phyloP scores from a whole-genome alignment of 2,329 filamentous ascomycete genomes.

The Colletotrichum incanum region DNA sequence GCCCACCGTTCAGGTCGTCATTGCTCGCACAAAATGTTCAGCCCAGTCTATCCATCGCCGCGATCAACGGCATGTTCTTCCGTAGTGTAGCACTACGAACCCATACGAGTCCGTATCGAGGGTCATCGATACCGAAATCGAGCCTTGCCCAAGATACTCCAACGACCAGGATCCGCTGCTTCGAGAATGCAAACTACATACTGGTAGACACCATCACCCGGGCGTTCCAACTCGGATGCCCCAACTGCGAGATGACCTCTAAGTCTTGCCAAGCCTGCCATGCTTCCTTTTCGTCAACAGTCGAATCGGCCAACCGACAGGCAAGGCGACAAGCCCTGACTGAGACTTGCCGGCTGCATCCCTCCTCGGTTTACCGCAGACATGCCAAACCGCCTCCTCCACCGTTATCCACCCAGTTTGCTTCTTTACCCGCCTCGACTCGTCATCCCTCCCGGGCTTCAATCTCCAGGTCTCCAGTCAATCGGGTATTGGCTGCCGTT shows the following conservation, averaged over 20 bases:
- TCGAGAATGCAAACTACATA: slow-evolving; percentile 37
- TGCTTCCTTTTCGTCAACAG: slow-evolving; percentile 3
- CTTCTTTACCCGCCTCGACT: slow-evolving; percentile 30
- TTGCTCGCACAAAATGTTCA: not conserved
- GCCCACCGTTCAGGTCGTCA: not conserved
- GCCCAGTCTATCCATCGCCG: slow-evolving; percentile 4
- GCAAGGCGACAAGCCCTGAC: not conserved
- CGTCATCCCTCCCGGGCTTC: slow-evolving; percentile 14
- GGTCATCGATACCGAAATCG: slow-evolving; percentile 7
- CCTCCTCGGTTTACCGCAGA: slow-evolving; percentile 1
- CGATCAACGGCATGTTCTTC: not conserved
- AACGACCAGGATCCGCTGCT: slow-evolving; percentile 27
- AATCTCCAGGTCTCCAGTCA: slow-evolving; percentile 29
- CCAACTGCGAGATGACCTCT: not conserved
- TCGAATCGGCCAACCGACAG: not conserved
- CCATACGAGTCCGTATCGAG: slow-evolving; percentile 9
- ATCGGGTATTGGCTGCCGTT: slow-evolving; percentile 26
- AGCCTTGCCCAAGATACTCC: not conserved
- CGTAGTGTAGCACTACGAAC: not conserved
- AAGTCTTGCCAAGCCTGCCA: slow-evolving; percentile 31
- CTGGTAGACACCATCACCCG: slow-evolving; percentile 1
- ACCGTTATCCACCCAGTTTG: slow-evolving; percentile 1
- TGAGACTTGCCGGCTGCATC: slow-evolving; percentile 7
- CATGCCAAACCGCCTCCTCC: slow-evolving; percentile 17
- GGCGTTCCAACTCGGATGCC: not conserved